phyloP scores from a whole-genome alignment of 768 basidiomycete species.

The Phanerochaete sordida region DNA sequence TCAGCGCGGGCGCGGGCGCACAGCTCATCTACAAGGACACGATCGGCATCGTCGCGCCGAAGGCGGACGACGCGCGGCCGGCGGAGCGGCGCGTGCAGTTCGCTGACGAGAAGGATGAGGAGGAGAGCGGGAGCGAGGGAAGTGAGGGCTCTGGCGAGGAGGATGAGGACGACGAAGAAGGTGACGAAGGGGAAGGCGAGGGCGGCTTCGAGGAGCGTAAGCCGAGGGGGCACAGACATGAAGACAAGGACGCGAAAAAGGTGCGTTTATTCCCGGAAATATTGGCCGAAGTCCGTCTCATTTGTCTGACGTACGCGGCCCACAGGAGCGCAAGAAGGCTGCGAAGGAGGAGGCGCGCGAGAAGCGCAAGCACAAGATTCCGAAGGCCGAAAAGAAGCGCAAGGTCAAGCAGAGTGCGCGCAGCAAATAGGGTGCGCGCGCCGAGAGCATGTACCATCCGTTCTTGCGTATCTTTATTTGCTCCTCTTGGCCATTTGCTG shows the following conservation, averaged over 20 bases:
- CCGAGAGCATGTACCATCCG: neutral
- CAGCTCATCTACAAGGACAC: slow-evolving; percentile 85
- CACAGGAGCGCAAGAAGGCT: slow-evolving; percentile 87
- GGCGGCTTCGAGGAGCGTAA: slow-evolving; percentile 42
- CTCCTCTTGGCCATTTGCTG: no score
- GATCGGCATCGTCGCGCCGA: slow-evolving; percentile 67
- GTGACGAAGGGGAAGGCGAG: slow-evolving; percentile 33
- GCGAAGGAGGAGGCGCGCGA: slow-evolving; percentile 85
- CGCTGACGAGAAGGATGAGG: slow-evolving; percentile 21
- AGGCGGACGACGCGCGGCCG: slow-evolving; percentile 7
- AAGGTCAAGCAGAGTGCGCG: slow-evolving; percentile 55
- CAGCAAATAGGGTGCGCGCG: slow-evolving; percentile 12
- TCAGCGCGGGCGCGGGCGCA: slow-evolving; percentile 65
- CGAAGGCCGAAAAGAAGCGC: slow-evolving; percentile 92
- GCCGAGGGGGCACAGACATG: slow-evolving; percentile 86
- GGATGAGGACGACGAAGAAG: slow-evolving; percentile 29
- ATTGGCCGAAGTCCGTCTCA: slow-evolving; percentile 7
- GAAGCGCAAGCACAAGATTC: slow-evolving; percentile 89
- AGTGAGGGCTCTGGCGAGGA: slow-evolving; percentile 14
- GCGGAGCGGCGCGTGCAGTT: slow-evolving; percentile 12
- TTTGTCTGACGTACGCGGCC: neutral
- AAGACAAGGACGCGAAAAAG: slow-evolving; percentile 91
- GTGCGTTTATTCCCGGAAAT: slow-evolving; percentile 32
- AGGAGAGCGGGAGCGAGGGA: neutral
- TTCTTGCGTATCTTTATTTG: neutral